Evolutionary conservation across 345 rosid species (phyloP), one percentile per base, ranked within the genome.

Genomic region (Euphorbia lathyris): DNA sequence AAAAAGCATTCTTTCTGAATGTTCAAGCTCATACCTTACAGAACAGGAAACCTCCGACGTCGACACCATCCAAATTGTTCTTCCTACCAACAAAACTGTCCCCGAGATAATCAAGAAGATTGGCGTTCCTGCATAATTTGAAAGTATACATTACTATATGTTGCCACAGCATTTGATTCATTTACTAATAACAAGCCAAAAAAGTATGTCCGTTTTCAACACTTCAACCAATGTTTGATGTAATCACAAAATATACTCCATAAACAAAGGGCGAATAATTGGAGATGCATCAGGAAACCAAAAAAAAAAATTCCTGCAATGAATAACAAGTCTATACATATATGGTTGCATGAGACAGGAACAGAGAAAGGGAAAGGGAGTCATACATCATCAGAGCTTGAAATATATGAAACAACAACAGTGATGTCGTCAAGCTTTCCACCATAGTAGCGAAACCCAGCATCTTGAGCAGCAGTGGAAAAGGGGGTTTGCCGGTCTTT

Each of bases 361-460:
- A 57, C 65, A 14, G n/a, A 48, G 20, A 53, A 42, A 51, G 72
- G 27, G 66, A 27, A 26, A 55, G 59, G 42, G 69, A 67, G 20
- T 51, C 70, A 23, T 73, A 73, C 77, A 59, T 69, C 79, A 55
- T 82, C 61, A 6, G 85, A 78, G 63, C 82, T 78, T 23, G 88
- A 78, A 63, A 95, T 76, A 74, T 85, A 88, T 22, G 99, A 95
- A 65, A 95, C 98, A 66, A 95, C 96, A 57, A 95, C 99, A 66
- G 99, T 95, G 83, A 95, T 95, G 70, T 95, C 99, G 76, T 95
- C 99, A 69, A 92, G 93, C 83, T 95, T 95, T 80, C 99, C 99
- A 78, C 99, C 99, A 66, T 95, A 95, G 75, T 95, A 95, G 61
- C 99, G 90, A 73, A 88, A 86, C 8, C 99, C 99, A 71, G 99